Percentiles rank a stretch among this genome's conserved stretches.
phyloP scores from a whole-genome alignment of 2,329 filamentous ascomycete genomes.

The Penicillium sp. region DNA sequence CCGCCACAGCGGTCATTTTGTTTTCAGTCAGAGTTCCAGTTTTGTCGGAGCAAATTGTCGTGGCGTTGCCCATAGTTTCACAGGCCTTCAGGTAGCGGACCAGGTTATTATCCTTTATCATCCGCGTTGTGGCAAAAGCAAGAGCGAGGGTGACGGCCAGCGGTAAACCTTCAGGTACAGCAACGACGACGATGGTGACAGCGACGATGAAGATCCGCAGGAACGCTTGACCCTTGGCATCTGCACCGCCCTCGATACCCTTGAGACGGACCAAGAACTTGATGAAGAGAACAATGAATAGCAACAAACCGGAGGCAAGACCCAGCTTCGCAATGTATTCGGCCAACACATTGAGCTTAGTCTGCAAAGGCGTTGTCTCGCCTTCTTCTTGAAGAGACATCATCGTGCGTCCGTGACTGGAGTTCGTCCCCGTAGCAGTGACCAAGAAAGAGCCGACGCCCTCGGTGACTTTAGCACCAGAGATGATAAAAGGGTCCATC shows the following conservation, averaged over 20 bases:
- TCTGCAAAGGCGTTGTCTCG: constrained; percentile 73
- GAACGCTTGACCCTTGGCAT: constrained; percentile 56
- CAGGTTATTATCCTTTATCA: constrained; percentile 61
- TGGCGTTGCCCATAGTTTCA: constrained; percentile 63
- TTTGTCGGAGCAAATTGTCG: constrained; percentile 63
- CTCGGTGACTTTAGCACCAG: constrained; percentile 71
- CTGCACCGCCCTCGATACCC: constrained; percentile 42
- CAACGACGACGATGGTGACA: constrained; percentile 58
- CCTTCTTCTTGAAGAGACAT: constrained; percentile 73
- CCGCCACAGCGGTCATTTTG: constrained; percentile 59
- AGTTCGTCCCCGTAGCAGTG: constrained; percentile 69
- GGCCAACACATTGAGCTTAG: constrained; percentile 70
- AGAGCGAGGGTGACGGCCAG: constrained; percentile 60
- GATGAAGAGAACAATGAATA: constrained; percentile 77
- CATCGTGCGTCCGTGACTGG: constrained; percentile 71
- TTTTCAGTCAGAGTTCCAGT: constrained; percentile 64
- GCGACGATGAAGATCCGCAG: constrained; percentile 57
- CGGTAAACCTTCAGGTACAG: constrained; percentile 59
- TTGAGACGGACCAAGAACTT: constrained; percentile 66
- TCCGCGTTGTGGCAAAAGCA: constrained; percentile 60
- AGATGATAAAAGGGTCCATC: constrained; percentile 75
- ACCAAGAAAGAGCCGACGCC: constrained; percentile 73
- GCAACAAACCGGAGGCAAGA: constrained; percentile 65
- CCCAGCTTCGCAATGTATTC: constrained; percentile 76
- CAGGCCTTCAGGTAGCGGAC: constrained; percentile 58